Percentiles rank a stretch among this genome's conserved stretches.
Evolutionary conservation across 2,329 filamentous ascomycete species (phyloP).

Genomic region (Colletotrichum agaves): DNA sequence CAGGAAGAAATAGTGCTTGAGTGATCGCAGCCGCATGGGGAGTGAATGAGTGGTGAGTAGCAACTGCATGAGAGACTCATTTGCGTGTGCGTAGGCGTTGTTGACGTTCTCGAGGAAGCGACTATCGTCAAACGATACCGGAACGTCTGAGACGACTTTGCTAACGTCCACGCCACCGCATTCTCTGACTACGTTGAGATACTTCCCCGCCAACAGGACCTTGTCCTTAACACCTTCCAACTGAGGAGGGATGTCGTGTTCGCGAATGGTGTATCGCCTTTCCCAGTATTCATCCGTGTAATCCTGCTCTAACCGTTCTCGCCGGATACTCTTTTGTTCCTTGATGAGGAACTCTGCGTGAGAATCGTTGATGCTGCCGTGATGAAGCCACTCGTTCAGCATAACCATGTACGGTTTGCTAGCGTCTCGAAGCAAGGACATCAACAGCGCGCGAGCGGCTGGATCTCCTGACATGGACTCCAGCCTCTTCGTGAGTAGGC

Average conservation of each 20-base stretch:
- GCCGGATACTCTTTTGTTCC: slow-evolving; percentile 93
- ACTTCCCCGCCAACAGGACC: slow-evolving; percentile 94
- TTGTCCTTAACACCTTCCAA: slow-evolving; percentile 92
- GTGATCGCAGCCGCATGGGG: slow-evolving; percentile 84
- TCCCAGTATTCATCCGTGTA: slow-evolving; percentile 99
- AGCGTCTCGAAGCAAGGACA: slow-evolving; percentile 84
- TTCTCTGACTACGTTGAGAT: slow-evolving; percentile 96
- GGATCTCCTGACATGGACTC: slow-evolving; percentile 95
- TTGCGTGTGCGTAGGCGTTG: slow-evolving; percentile 92
- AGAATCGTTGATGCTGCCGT: slow-evolving; percentile 93
- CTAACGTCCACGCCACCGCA: slow-evolving; percentile 96
- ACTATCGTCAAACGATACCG: slow-evolving; percentile 89
- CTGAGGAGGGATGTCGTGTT: slow-evolving; percentile 91
- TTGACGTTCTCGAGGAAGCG: slow-evolving; percentile 97
- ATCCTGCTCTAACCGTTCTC: slow-evolving; percentile 91
- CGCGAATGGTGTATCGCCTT: slow-evolving; percentile 92
- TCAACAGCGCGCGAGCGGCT: slow-evolving; percentile 83
- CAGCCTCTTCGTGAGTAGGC: slow-evolving; percentile 84
- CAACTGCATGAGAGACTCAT: slow-evolving; percentile 89
- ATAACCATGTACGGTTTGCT: slow-evolving; percentile 97
- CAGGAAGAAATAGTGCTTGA: slow-evolving; percentile 99
- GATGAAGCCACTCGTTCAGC: slow-evolving; percentile 98
- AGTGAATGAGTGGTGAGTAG: slow-evolving; percentile 93
- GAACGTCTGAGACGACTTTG: slow-evolving; percentile 88
- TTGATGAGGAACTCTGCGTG: slow-evolving; percentile 95